Conservation (phyloP, 2,329 filamentous ascomycete genomes). For the Graphium sp. region DNA sequence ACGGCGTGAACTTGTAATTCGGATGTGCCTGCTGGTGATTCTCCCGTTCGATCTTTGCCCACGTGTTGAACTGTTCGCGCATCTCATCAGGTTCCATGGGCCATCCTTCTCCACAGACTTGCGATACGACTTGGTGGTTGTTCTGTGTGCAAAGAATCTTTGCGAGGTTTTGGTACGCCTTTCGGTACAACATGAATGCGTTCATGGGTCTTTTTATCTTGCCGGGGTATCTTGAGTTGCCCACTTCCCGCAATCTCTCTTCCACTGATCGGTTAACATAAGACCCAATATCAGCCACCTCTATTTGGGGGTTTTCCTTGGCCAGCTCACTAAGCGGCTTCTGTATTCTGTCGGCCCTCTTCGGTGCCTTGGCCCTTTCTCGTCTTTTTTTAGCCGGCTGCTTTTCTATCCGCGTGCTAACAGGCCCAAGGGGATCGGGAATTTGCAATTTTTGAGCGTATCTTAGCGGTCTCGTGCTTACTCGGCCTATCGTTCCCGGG, state of each 20-base stretch:
- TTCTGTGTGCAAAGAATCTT: conserved; percentile 70
- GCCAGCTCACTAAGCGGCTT: conserved; percentile 58
- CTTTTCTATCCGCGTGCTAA: conserved; percentile 5
- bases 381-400: conserved; percentile 9
- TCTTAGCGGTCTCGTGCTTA: conserved; percentile 8
- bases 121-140: conserved; percentile 87
- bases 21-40: conserved; percentile 80
- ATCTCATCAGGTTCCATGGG: conserved; percentile 58
- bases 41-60: conserved; percentile 64
- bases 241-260: conserved; percentile 49
- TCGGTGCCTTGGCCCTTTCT: conserved; percentile 18
- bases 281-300: conserved; percentile 59
- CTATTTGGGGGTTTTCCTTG: conserved; percentile 39
- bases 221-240: conserved; percentile 48
- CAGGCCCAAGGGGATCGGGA: too few species aligned
- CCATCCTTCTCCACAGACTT: conserved; percentile 79
- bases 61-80: conserved; percentile 58
- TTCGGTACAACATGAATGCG: conserved; percentile 94
- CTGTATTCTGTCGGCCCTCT: conserved; percentile 31
- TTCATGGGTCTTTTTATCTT: conserved; percentile 92
- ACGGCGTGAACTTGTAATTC: conserved; percentile 84
- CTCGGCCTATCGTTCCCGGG: conserved; percentile 29
- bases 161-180: conserved; percentile 74
- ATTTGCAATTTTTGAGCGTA: too few species aligned
- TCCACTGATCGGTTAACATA: conserved; percentile 62